Conservation (phyloP, 805 yeast species). For the Candida patagonica region DNA sequence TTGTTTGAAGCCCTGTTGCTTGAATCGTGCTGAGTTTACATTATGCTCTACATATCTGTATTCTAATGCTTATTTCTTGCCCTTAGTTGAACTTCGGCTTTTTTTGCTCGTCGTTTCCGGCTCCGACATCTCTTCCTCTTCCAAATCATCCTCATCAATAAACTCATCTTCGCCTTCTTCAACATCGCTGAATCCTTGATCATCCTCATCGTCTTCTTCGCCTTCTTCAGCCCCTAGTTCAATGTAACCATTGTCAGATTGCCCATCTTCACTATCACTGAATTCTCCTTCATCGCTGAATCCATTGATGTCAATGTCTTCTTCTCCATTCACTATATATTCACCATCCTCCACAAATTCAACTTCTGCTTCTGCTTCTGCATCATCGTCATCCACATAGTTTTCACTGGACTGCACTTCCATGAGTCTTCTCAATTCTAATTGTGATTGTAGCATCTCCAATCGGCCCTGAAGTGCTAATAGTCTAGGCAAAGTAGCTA, state of each 20-base stretch:
- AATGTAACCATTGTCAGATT: conserved; percentile 18
- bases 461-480: conserved; percentile 80
- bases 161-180: conserved; percentile 12
- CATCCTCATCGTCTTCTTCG: conserved; percentile 24
- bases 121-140: conserved; percentile 8
- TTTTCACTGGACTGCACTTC: conserved; percentile 1
- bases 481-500: conserved; percentile 53
- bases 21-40: no score
- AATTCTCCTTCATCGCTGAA: conserved; percentile 39
- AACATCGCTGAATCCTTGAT: conserved; percentile 11
- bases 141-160: conserved; percentile 17
- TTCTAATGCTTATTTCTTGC: no score
- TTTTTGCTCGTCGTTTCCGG: conserved; percentile 2
- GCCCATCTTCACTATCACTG: conserved; percentile 29
- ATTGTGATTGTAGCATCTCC: conserved; percentile 66
- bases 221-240: conserved; percentile 22
- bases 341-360: conserved; percentile 32
- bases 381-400: conserved; percentile 26
- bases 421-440: conserved; percentile 52
- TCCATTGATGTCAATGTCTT: conserved; percentile 25
- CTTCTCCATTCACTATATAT: conserved; percentile 40
- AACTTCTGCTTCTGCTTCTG: conserved; percentile 26
- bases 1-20: no score
- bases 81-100: no score
- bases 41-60: no score